Evolutionary conservation across 805 yeast species (phyloP).

Genomic region (Candida rishiriensis): DNA sequence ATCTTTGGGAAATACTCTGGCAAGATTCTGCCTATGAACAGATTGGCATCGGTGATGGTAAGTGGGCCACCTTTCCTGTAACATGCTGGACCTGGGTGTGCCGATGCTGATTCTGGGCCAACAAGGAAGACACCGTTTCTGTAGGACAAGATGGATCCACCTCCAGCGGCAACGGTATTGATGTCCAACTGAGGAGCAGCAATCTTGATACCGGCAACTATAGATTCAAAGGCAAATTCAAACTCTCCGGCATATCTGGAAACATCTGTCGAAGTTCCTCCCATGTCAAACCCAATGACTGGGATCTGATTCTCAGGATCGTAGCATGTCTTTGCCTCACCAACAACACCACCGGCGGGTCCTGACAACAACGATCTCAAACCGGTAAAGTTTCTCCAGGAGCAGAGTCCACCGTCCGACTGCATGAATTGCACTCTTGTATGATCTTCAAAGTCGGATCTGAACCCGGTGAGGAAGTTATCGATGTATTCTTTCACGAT

Average conservation of each 20-base stretch:
- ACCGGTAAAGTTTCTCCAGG: slow-evolving; percentile 49
- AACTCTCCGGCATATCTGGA: slow-evolving; percentile 29
- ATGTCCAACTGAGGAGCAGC: slow-evolving; percentile 33
- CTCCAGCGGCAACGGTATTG: slow-evolving; percentile 31
- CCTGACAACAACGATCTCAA: slow-evolving; percentile 51
- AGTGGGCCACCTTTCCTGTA: slow-evolving; percentile 78
- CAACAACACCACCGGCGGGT: slow-evolving; percentile 62
- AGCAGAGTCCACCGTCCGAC: slow-evolving; percentile 54
- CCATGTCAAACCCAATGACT: slow-evolving; percentile 34
- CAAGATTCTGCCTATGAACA: slow-evolving; percentile 61
- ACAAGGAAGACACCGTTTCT: slow-evolving; percentile 67
- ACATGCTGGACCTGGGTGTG: slow-evolving; percentile 86
- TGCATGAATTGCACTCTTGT: slow-evolving; percentile 51
- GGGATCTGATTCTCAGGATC: slow-evolving; percentile 27
- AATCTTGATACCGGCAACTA: slow-evolving; percentile 31
- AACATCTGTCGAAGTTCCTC: slow-evolving; percentile 36
- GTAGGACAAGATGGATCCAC: slow-evolving; percentile 64
- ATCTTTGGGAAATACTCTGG: slow-evolving; percentile 76
- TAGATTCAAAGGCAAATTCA: slow-evolving; percentile 28
- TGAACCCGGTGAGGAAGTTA: slow-evolving; percentile 32
- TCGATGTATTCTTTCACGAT: slow-evolving; percentile 36
- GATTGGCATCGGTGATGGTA: slow-evolving; percentile 79
- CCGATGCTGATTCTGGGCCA: slow-evolving; percentile 81
- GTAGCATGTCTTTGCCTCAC: slow-evolving; percentile 49
- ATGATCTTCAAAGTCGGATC: slow-evolving; percentile 26